Evolutionary conservation across 148 eudicot genomes (phyloP), one percentile per base, ranked within the genome.

Genomic region (Chenopodium album): DNA sequence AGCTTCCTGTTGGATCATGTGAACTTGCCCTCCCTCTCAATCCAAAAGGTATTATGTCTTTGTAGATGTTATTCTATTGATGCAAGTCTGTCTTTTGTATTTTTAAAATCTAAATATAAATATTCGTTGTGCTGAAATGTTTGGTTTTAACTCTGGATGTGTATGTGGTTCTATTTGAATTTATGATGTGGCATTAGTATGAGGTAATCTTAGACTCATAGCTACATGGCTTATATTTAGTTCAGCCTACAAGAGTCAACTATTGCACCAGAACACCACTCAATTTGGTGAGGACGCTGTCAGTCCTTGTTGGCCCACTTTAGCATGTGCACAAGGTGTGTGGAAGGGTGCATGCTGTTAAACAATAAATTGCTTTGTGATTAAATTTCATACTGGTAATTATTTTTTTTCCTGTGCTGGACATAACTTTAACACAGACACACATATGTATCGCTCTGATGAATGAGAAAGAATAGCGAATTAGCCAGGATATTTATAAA

Each of bases 1-100:
- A 86, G 75, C 94, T 94, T 75, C 99, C 99, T 67, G 95, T 96
- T 80, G 99, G 98, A 75, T 96, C 99, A 12, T 96, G 99, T 83
- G 98, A 92, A 82, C 95, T 96, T 68, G 88, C 98, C 20, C 88
- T 92, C 89, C 98, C 99, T 76, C 89, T 94, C 73, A 87, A 85
- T 80, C 89, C 95, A 78, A 88, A 93, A 92, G 98, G 99, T 95
- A 84, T 84, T 81, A 67, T 41, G 56, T 32, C 34, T 67, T 71
- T 75, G 4, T 23, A 19, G 23, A 12, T 34, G 10, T 31, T 60
- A 32, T 48, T 76, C n/a, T 56, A 37, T 62, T 71, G 32, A 2
- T 76, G 41, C 48, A 3, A 22, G 82, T 50, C 66, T 80, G 17
- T 71, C 22, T 47, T 48, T 52, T n/a, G 12, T 69, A 28, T 79